phyloP scores from a whole-genome alignment of 257 asterid genomes.

The Solanum raphanifolium region DNA sequence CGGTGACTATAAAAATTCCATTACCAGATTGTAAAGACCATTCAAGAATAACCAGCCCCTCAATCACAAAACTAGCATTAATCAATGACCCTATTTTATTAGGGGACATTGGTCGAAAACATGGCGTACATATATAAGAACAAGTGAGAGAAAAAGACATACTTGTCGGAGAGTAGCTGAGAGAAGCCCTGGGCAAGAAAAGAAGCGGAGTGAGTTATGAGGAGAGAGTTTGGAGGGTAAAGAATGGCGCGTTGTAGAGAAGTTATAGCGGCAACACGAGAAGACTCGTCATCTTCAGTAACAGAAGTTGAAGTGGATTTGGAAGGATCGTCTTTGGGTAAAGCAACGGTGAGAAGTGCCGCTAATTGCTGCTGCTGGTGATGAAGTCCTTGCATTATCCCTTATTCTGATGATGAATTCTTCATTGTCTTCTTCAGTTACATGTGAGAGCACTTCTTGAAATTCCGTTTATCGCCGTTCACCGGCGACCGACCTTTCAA shows the following conservation, averaged over 20 bases:
- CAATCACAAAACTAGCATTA: background rate
- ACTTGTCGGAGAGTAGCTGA: constrained; percentile 79
- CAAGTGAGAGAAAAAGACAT: constrained; percentile 8
- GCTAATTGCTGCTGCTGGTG: constrained; percentile 94
- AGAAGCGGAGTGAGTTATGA: constrained; percentile 83
- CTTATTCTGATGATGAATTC: background rate
- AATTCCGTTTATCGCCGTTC: background rate
- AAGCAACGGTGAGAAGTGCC: constrained; percentile 91
- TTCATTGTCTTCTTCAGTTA: background rate
- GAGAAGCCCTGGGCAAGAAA: constrained; percentile 79
- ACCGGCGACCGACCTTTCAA: background rate
- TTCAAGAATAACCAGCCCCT: background rate
- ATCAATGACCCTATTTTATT: background rate
- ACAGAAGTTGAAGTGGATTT: constrained; percentile 25
- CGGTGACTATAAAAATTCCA: background rate
- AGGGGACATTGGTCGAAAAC: background rate
- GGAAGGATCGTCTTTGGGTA: constrained; percentile 60
- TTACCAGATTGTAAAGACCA: background rate
- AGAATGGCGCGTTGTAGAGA: constrained; percentile 84
- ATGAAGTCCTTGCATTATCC: constrained; percentile 89
- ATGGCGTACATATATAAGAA: background rate
- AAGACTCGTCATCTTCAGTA: constrained; percentile 36
- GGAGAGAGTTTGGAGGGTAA: constrained; percentile 75
- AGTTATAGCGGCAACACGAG: constrained; percentile 68
- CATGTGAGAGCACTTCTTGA: background rate